Percentiles rank a stretch among this genome's conserved stretches.
phyloP scores from a whole-genome alignment of 1,284 basidiomycete genomes.

The Moesziomyces parantarcticus region DNA sequence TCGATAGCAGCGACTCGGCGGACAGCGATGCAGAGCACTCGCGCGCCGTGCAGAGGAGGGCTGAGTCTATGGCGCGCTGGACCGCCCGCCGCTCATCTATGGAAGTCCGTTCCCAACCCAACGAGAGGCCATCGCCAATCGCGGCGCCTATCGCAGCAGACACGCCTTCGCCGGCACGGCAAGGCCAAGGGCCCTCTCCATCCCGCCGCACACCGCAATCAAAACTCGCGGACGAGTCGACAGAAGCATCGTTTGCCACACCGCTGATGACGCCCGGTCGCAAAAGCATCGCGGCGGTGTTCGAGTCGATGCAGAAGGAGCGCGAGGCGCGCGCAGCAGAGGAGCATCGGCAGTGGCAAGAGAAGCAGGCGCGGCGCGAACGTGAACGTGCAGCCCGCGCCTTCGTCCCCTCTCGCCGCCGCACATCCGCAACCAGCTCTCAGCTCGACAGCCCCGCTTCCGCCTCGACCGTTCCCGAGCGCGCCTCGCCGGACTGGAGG shows the following conservation, averaged over 20 bases:
- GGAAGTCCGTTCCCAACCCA: neutral
- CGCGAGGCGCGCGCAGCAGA: conserved; percentile 33
- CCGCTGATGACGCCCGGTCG: conserved; percentile 28
- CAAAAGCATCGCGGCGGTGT: conserved; percentile 47
- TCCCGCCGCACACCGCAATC: conserved; percentile 6
- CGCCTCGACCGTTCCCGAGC: neutral
- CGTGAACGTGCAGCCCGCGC: conserved; percentile 45
- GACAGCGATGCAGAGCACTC: conserved; percentile 31
- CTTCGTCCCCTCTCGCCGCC: conserved; percentile 12
- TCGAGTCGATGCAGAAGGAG: conserved; percentile 49
- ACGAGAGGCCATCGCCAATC: neutral
- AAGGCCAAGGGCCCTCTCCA: conserved; percentile 8
- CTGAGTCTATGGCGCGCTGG: conserved; percentile 42
- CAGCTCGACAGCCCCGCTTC: conserved; percentile 20
- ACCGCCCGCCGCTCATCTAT: conserved; percentile 25
- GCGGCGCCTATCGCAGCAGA: neutral
- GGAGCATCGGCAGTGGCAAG: conserved; percentile 35
- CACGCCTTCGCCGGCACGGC: conserved; percentile 2
- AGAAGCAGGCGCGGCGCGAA: conserved; percentile 38
- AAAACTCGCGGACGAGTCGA: conserved; percentile 2
- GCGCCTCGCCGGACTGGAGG: neutral
- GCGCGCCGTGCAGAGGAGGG: conserved; percentile 15
- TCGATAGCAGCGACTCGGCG: conserved; percentile 20
- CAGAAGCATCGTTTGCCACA: neutral
- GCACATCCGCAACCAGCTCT: conserved; percentile 16